Conservation (phyloP, 164 flowering plant species). For the Vitis labrusca region DNA sequence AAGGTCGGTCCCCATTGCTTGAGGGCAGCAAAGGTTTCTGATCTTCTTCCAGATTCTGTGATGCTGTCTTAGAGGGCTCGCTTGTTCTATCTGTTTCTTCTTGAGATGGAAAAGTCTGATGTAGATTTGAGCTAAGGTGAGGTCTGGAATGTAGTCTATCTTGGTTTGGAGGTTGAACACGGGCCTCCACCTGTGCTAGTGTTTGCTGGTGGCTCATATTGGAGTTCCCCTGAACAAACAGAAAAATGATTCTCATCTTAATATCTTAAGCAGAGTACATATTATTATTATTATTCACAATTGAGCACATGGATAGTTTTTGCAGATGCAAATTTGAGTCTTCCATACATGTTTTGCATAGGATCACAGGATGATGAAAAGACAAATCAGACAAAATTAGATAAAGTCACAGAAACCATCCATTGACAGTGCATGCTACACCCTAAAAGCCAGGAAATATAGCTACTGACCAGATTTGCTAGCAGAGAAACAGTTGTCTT, state of each 20-base stretch:
- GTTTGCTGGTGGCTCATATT: slow-evolving; percentile 29
- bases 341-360: neutral
- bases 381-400: neutral
- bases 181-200: slow-evolving; percentile 27
- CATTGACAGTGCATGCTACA: too few relatives aligned
- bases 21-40: slow-evolving; percentile 26
- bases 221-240: slow-evolving; percentile 52
- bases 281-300: too few relatives aligned
- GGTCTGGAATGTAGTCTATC: slow-evolving; percentile 26
- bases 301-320: neutral
- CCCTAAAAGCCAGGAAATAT: neutral
- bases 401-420: too few relatives aligned
- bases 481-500: slow-evolving; percentile 64
- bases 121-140: slow-evolving; percentile 29
- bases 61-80: slow-evolving; percentile 23
- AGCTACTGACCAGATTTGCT: slow-evolving; percentile 70
- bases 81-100: slow-evolving; percentile 29
- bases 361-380: neutral
- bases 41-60: slow-evolving; percentile 43
- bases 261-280: neutral
- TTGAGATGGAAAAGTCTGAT: slow-evolving; percentile 19
- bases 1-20: slow-evolving; percentile 47
- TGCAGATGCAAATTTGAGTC: neutral
- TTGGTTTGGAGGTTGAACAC: slow-evolving; percentile 28
- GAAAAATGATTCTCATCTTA: neutral